Base-by-base conservation (phyloP, 2,329 filamentous ascomycete species). In the Aspergillus pseudotamarii region DNA sequence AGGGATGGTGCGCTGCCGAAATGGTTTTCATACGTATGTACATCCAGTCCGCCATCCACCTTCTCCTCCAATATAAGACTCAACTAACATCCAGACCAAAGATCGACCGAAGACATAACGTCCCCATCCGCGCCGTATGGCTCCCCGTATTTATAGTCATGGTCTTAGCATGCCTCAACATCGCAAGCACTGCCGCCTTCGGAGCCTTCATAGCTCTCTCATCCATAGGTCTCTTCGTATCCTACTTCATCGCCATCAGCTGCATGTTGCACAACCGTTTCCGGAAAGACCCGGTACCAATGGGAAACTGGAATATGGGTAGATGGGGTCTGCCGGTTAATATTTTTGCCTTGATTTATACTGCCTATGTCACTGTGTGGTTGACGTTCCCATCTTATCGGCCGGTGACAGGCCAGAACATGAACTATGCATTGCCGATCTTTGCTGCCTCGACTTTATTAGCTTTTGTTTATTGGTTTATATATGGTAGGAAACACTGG, bases 1-100 rank as follows among this genome's bases (percentile, higher is more conserved):
- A 71, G 79, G 5, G 83, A 85, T 60, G 80, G 80, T 3, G 83
- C 80, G 6, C 68, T 84, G 0, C 81, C 81, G 6, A 36, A 28
- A 0, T 69, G 57, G 34, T 72, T 64, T 11, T 41, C 50, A 10
- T 68, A 67, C 30, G 69, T 72, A 48, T 53, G 50, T 28, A 11
- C 28, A 14, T n/a, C n/a, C n/a, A n/a, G n/a, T n/a, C n/a, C n/a
- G n/a, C n/a, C n/a, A n/a, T n/a, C n/a, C n/a, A n/a, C n/a, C n/a
- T n/a, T n/a, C n/a, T n/a, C n/a, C n/a, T n/a, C n/a, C n/a, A n/a
- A n/a, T n/a, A n/a, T n/a, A n/a, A n/a, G n/a, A n/a, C n/a, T n/a
- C n/a, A n/a, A n/a, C 36, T 55, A 32, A 60, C n/a, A 2, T 1
- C 11, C 59, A 75, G 8, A 16, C 9, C 10, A 26, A 48, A 48